Evolutionary conservation across 192 early-diverging fungal species (phyloP).

Genomic region (Phlyctochytrium arcticum): DNA sequence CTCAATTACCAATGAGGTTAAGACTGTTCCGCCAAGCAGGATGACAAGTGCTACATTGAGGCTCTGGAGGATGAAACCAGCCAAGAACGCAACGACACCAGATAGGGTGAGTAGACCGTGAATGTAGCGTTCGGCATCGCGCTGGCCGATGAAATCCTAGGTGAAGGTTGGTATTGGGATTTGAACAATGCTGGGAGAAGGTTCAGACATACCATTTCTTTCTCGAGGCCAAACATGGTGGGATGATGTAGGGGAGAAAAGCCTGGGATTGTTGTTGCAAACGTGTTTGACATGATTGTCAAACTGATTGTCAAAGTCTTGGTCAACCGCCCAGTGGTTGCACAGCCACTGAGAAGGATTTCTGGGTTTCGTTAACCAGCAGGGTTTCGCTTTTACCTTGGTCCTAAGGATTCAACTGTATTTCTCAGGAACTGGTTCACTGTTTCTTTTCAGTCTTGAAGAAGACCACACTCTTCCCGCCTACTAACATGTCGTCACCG

Average conservation of each 20-base stretch:
- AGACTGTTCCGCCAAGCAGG: background rate
- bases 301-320: too few relatives aligned
- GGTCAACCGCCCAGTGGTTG: too few relatives aligned
- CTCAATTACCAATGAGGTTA: background rate
- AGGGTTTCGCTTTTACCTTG: too few relatives aligned
- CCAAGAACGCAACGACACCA: background rate
- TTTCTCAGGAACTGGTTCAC: too few relatives aligned
- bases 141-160: background rate
- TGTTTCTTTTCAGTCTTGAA: too few relatives aligned
- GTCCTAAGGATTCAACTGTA: too few relatives aligned
- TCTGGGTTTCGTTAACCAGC: too few relatives aligned
- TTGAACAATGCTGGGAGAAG: background rate
- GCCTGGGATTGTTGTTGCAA: too few relatives aligned
- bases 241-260: background rate
- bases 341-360: too few relatives aligned
- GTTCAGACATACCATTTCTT: background rate
- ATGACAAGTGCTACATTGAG: background rate
- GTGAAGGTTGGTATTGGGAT: background rate
- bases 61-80: background rate
- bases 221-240: background rate
- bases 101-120: background rate
- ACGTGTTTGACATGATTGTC: too few relatives aligned
- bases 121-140: background rate
- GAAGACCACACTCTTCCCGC: too few relatives aligned
- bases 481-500: too few relatives aligned